Conservation (phyloP, 352 stramenopile genomes). For the Globisporangium radiosum region DNA sequence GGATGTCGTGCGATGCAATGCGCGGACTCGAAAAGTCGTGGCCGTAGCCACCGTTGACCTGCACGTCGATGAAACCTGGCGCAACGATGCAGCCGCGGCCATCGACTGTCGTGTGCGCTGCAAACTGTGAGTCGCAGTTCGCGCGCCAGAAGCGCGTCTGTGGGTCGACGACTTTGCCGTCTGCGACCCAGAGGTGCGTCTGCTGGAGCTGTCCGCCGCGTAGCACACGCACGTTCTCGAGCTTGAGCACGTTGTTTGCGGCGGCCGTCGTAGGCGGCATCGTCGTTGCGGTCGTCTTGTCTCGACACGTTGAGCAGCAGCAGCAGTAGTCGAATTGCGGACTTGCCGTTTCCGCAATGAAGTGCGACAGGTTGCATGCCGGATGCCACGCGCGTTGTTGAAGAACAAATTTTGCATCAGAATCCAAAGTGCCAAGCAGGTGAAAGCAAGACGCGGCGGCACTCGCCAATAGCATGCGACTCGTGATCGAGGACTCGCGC, state of each 20-base stretch:
- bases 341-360: too few relatives aligned
- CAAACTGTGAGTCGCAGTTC: constrained; percentile 23
- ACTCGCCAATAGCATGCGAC: constrained; percentile 37
- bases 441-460: not conserved
- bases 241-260: constrained; percentile 28
- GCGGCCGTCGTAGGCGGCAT: not conserved
- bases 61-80: constrained; percentile 86
- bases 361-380: not conserved
- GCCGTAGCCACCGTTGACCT: constrained; percentile 87
- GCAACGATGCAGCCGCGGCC: constrained; percentile 62
- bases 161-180: constrained; percentile 49
- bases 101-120: constrained; percentile 49
- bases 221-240: constrained; percentile 58
- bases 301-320: not conserved
- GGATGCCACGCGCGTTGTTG: too few relatives aligned
- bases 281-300: not conserved
- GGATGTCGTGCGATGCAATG: constrained; percentile 34
- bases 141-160: constrained; percentile 45
- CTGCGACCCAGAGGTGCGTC: constrained; percentile 38
- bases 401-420: not conserved
- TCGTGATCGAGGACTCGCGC: constrained; percentile 81
- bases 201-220: constrained; percentile 31
- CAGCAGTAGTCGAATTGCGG: too few relatives aligned
- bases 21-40: constrained; percentile 74
- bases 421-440: not conserved